Conservation (phyloP, 2,329 filamentous ascomycete genomes). For the Neopestalotiopsis sp. region DNA sequence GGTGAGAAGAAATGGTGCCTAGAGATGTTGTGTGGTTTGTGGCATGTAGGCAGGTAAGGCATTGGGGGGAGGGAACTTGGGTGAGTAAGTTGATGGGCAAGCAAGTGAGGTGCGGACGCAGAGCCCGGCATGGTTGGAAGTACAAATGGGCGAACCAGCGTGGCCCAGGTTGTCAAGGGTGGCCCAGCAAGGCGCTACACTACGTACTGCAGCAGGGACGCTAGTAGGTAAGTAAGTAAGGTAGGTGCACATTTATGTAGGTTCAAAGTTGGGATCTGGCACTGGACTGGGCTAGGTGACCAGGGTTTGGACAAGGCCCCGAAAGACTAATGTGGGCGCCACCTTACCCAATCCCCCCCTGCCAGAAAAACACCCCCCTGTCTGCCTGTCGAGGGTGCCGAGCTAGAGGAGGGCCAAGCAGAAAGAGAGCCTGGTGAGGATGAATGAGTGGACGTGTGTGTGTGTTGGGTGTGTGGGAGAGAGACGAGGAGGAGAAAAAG, state of each 20-base stretch:
- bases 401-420: background rate
- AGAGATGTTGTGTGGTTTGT: too few relatives aligned
- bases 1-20: too few relatives aligned
- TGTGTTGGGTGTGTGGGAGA: too few relatives aligned
- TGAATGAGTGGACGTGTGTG: too few relatives aligned
- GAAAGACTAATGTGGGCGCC: conserved; percentile 3
- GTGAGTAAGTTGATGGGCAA: too few relatives aligned
- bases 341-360: background rate
- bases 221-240: background rate
- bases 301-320: background rate
- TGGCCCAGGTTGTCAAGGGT: background rate
- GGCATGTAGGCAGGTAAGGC: too few relatives aligned
- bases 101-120: too few relatives aligned
- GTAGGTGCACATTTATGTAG: background rate
- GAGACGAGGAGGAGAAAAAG: too few relatives aligned
- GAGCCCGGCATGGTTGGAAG: too few relatives aligned
- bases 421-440: too few relatives aligned
- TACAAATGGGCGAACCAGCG: background rate
- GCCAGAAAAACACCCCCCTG: too few relatives aligned
- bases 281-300: background rate
- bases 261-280: conserved; percentile 8
- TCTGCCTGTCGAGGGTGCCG: background rate
- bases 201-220: background rate
- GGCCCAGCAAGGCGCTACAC: conserved; percentile 1
- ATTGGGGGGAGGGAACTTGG: too few relatives aligned